phyloP scores from a whole-genome alignment of 2,329 filamentous ascomycete genomes.

The Fusarium nelsonii region DNA sequence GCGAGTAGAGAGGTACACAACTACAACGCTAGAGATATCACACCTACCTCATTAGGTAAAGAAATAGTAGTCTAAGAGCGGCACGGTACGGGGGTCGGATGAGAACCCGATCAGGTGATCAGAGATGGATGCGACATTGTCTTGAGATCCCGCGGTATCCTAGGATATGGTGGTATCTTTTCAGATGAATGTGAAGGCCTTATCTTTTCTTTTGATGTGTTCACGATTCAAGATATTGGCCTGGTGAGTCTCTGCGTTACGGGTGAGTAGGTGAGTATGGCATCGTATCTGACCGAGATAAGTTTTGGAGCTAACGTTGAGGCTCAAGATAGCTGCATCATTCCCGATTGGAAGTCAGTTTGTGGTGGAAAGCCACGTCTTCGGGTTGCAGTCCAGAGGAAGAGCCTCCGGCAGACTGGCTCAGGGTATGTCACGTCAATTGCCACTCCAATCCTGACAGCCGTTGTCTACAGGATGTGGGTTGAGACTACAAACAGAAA shows the following conservation, averaged over 20 bases:
- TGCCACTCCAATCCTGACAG: not conserved
- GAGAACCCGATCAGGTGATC: constrained; percentile 29
- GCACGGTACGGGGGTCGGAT: constrained; percentile 12
- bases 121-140: not conserved
- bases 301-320: constrained; percentile 2
- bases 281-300: not conserved
- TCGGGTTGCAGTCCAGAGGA: not conserved
- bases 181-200: not conserved
- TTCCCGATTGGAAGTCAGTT: not conserved
- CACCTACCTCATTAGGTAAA: constrained; percentile 19
- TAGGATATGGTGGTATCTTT: not conserved
- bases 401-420: not conserved
- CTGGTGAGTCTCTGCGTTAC: not conserved
- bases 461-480: not conserved
- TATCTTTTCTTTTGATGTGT: not conserved
- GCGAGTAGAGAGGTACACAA: not conserved
- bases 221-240: not conserved
- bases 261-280: not conserved
- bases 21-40: not conserved
- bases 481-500: not conserved
- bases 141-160: not conserved
- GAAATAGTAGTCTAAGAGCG: not conserved
- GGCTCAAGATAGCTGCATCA: constrained; percentile 6
- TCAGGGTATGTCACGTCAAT: not conserved
- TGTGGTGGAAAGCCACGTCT: not conserved